Evolutionary conservation across 1,139 yeast species (phyloP).

Genomic region (Saccharomycopsis crataegensis): DNA sequence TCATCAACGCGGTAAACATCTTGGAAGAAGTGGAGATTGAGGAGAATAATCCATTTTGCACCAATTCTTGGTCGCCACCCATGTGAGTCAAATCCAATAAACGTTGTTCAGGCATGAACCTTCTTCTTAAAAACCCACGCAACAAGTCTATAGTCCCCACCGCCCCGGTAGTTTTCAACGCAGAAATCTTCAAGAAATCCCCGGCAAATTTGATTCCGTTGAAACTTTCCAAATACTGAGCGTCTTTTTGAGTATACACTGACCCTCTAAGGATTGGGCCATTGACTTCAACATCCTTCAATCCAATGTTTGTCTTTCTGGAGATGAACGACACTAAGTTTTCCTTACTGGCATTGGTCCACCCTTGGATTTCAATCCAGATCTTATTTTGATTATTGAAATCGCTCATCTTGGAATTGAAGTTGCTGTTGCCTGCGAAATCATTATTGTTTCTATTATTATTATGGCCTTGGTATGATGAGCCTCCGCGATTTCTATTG

Average conservation of each 20-base stretch:
- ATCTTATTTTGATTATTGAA: constrained; percentile 30
- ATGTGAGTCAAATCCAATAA: constrained; percentile 68
- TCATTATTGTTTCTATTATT: constrained; percentile 22
- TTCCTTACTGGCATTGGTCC: constrained; percentile 73
- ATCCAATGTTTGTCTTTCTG: constrained; percentile 54
- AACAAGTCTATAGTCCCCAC: constrained; percentile 52
- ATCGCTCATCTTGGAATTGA: constrained; percentile 21
- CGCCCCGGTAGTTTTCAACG: constrained; percentile 26
- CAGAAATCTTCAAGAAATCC: constrained; percentile 48
- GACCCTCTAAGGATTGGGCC: constrained; percentile 47
- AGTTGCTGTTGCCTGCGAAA: constrained; percentile 26
- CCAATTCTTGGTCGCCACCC: constrained; percentile 56
- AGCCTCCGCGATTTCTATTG: constrained; percentile 1
- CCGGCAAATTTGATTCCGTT: constrained; percentile 82
- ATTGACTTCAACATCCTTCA: constrained; percentile 41
- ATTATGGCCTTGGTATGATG: not conserved
- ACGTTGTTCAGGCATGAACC: constrained; percentile 60
- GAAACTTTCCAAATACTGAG: constrained; percentile 51
- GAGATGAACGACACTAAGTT: constrained; percentile 64
- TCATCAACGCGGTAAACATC: constrained; percentile 88
- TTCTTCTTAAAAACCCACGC: constrained; percentile 49
- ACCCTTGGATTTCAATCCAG: constrained; percentile 60
- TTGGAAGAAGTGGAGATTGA: constrained; percentile 55
- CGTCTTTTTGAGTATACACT: constrained; percentile 49
- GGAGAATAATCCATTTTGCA: constrained; percentile 58